A percentile compares a stretch with the other conserved stretches of the same genome.
phyloP scores from a whole-genome alignment of 179 eudicot species.

The Silene noctiflora region DNA sequence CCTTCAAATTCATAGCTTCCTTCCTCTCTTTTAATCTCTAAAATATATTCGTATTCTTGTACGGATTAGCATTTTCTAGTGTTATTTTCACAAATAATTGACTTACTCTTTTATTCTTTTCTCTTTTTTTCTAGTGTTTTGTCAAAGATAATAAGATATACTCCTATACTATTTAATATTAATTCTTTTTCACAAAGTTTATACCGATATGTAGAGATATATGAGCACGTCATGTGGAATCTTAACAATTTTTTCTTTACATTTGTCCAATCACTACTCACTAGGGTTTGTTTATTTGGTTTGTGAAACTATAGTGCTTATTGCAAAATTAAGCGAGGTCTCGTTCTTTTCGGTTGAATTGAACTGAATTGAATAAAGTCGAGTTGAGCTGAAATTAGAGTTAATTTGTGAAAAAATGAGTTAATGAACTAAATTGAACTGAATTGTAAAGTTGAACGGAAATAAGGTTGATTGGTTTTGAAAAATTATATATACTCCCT shows the following conservation, averaged over 20 bases:
- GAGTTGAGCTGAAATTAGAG: too few relatives aligned
- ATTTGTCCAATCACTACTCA: not conserved
- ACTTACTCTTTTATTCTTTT: not conserved
- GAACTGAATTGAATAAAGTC: too few relatives aligned
- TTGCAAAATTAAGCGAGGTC: too few relatives aligned
- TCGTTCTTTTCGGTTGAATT: too few relatives aligned
- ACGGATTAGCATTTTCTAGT: not conserved
- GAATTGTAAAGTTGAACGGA: too few relatives aligned
- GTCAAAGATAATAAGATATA: not conserved
- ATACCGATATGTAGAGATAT: not conserved
- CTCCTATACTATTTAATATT: not conserved
- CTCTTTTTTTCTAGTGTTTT: not conserved
- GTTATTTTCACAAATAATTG: not conserved
- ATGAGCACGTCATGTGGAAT: not conserved
- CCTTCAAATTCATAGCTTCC: not conserved
- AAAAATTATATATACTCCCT: too few relatives aligned
- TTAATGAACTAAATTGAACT: too few relatives aligned
- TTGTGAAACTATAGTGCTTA: not conserved
- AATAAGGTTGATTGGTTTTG: too few relatives aligned
- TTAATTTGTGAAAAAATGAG: too few relatives aligned
- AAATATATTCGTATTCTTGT: not conserved
- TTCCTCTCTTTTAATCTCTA: not conserved
- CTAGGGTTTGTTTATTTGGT: not conserved
- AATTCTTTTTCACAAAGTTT: not conserved
- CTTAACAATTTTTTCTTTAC: not conserved